Evolutionary conservation across 306 rosid genomes (phyloP).

Genomic region (Lathyrus aphaca): DNA sequence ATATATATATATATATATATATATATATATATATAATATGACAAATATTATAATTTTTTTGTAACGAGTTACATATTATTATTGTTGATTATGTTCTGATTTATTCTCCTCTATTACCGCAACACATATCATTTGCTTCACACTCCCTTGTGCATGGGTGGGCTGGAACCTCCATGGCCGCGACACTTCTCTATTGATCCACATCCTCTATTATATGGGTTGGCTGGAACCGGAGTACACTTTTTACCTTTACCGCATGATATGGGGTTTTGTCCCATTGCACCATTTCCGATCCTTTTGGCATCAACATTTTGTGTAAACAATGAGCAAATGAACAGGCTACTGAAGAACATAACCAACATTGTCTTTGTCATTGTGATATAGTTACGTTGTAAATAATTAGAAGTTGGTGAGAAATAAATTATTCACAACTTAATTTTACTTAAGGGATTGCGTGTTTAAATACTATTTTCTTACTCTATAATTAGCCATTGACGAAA

Average conservation of each 20-base stretch:
- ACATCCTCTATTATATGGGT: conserved; percentile 6
- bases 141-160: too few species aligned
- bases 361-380: conserved; percentile 14
- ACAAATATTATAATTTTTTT: too few species aligned
- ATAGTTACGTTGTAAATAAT: neutral
- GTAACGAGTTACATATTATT: too few species aligned
- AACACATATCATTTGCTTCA: too few species aligned
- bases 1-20: too few species aligned
- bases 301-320: neutral
- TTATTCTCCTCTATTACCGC: too few species aligned
- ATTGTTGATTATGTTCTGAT: too few species aligned
- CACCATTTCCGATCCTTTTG: neutral
- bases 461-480: neutral
- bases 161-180: too few species aligned
- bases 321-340: neutral
- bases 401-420: neutral
- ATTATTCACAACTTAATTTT: neutral
- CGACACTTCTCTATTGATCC: neutral
- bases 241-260: neutral
- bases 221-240: neutral
- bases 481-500: neutral
- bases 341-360: neutral
- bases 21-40: too few species aligned
- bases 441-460: neutral
- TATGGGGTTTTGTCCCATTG: neutral